Base-by-base conservation (phyloP, 352 stramenopile genomes). In the Pythium chondricola region DNA sequence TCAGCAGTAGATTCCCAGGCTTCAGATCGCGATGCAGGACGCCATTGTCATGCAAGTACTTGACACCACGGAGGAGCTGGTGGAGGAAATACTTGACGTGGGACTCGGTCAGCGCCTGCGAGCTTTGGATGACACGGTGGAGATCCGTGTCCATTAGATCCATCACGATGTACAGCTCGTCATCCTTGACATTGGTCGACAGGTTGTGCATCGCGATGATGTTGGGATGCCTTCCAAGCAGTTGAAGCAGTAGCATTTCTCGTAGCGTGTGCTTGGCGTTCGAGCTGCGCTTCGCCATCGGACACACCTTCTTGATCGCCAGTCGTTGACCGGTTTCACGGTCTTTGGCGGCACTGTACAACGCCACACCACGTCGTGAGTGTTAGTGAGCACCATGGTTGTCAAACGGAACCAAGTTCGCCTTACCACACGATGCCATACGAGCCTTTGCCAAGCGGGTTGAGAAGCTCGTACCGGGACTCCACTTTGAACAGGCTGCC, bases 131-230 rank as follows among this genome's bases (percentile, higher is more conserved):
- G 37, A 96, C 76, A 16, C 80, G 73, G 40, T 96, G 85, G 65
- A 98, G 66, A 54, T 98, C 92, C 2, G 83, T 97, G 61, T 98
- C 92, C 73, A 97, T 92, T 50, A 97, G 80, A 38, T 97, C 88
- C 89, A 97, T 97, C 6, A 96, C 66, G 36, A 98, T 95, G 59
- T 97, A 98, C n/a, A 98, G 65, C 58, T 96, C 91, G 43, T 98
- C 90, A 43, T 96, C 75, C 27, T 75, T 74, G 7, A 96, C 63
- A 52, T 96, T 96, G 4, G 83, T 72, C 5, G 70, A 85, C 14
- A 94, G 53, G 43, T 91, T 88, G 54, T 92, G 72, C 30, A 94
- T 69, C 1, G 68, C 75, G 18, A 96, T 78, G 39, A 97, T 70
- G 26, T 91, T 96, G 2, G 79, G 76, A 37, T 98, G 92, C 11